phyloP scores from a whole-genome alignment of 352 stramenopile genomes.

The Phytopythium vexans region DNA sequence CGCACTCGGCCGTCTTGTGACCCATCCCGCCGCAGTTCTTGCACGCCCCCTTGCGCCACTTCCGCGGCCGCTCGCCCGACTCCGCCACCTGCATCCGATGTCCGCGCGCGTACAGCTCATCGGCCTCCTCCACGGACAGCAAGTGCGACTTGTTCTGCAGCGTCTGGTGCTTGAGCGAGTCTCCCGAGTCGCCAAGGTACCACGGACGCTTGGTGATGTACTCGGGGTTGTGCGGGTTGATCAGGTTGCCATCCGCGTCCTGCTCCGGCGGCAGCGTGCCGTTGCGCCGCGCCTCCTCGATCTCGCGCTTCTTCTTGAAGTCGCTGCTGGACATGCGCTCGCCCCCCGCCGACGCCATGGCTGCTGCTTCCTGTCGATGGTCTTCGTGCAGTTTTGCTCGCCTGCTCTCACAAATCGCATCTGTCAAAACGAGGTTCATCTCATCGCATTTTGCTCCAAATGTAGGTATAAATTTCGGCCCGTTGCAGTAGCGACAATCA shows the following conservation, averaged over 20 bases:
- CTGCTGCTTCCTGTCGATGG: not conserved
- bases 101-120: constrained; percentile 71
- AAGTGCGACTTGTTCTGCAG: constrained; percentile 89
- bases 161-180: constrained; percentile 95
- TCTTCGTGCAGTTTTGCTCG: constrained; percentile 7
- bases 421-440: no score
- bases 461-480: not conserved
- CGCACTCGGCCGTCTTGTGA: constrained; percentile 91
- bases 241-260: constrained; percentile 93
- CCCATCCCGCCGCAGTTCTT: constrained; percentile 94
- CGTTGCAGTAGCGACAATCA: constrained; percentile 1
- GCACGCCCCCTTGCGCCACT: constrained; percentile 90
- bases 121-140: constrained; percentile 87
- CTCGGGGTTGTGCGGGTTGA: constrained; percentile 99
- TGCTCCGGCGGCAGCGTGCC: constrained; percentile 84
- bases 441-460: no score
- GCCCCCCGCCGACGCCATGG: constrained; percentile 56
- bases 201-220: constrained; percentile 99
- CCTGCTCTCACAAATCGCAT: no score
- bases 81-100: constrained; percentile 1
- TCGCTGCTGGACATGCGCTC: constrained; percentile 76
- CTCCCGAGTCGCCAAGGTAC: constrained; percentile 95
- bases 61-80: constrained; percentile 12
- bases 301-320: constrained; percentile 87
- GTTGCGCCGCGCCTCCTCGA: constrained; percentile 89